Evolutionary conservation across 305 asterid genomes (phyloP).

Genomic region (Solanum chacoense): DNA sequence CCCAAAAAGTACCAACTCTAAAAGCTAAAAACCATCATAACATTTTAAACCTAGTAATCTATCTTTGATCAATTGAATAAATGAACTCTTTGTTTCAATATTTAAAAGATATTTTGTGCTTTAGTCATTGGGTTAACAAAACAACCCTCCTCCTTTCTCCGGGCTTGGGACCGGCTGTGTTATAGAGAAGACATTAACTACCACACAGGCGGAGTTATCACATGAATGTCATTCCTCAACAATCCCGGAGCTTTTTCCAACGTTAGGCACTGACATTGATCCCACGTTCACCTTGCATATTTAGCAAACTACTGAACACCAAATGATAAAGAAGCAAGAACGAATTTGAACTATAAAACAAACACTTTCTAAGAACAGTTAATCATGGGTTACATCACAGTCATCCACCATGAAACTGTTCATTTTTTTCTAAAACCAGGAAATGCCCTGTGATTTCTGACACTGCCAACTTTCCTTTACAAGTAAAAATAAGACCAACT

Average conservation of each 20-base stretch:
- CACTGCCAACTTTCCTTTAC: not conserved
- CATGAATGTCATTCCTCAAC: not conserved
- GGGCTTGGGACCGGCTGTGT: conserved; percentile 11
- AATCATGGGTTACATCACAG: not conserved
- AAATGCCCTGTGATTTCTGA: not conserved
- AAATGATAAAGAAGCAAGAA: not conserved
- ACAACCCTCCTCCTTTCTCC: conserved; percentile 8
- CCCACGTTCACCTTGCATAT: not conserved
- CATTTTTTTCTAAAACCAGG: not conserved
- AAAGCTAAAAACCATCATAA: not conserved
- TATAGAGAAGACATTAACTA: conserved; percentile 1
- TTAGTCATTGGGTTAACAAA: not conserved
- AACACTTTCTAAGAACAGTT: not conserved
- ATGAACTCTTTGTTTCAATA: not conserved
- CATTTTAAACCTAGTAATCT: not conserved
- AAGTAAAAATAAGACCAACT: not conserved
- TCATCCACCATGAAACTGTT: not conserved
- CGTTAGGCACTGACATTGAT: not conserved
- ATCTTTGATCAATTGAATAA: not conserved
- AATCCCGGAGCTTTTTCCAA: not conserved
- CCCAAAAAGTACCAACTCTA: not conserved
- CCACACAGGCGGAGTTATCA: conserved; percentile 6
- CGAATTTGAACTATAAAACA: not conserved
- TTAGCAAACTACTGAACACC: not conserved
- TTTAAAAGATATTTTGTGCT: not conserved